Evolutionary conservation across 2,329 filamentous ascomycete genomes (phyloP), one percentile per base, ranked within the genome.

Genomic region (Cordyceps javanica): DNA sequence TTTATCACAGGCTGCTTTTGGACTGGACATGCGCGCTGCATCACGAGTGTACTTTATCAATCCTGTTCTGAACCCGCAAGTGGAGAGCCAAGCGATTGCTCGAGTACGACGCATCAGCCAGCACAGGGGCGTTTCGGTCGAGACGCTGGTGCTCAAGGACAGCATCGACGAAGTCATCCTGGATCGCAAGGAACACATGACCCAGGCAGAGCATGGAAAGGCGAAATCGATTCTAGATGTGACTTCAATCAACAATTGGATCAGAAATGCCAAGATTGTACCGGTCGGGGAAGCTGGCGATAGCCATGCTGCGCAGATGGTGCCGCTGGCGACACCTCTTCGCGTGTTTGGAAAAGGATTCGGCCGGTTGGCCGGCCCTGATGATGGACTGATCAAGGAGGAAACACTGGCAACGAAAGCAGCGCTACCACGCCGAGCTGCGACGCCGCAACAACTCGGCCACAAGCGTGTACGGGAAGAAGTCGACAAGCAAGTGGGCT

Each of bases 21-120:
- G 93, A 0, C 78, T 97, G 0, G 92, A 97, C 67, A 85, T 97
- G 70, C 86, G 86, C 53, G 85, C 83, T 11, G 92, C 92, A 1
- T 94, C 89, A 5, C 79, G 93, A 2, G 87, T 97, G 10, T 95
- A 91, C 71, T 97, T 97, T 61, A 81, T 96, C 57, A 93, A 88
- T 62, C 92, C 93, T 0, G 90, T 96, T 13, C 87, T 94, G 68
- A 89, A 92, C 54, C 91, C 91, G 0, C 83, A 89, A 62, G 81
- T 96, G 1, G 90, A 96, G 69, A 91, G 89, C 1, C 93, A 97
- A 70, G 93, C 93, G 0, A 90, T 97, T 61, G 96, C 95, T 60
- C 86, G 93, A 67, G 91, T 89, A 0, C 88, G 95, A 63, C 82
- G 93, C 13, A 95, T 97, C 64, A 91, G 91, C 11, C 92, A 97